Conservation (phyloP, 164 flowering plant genomes). For the Magnolia sinica region DNA sequence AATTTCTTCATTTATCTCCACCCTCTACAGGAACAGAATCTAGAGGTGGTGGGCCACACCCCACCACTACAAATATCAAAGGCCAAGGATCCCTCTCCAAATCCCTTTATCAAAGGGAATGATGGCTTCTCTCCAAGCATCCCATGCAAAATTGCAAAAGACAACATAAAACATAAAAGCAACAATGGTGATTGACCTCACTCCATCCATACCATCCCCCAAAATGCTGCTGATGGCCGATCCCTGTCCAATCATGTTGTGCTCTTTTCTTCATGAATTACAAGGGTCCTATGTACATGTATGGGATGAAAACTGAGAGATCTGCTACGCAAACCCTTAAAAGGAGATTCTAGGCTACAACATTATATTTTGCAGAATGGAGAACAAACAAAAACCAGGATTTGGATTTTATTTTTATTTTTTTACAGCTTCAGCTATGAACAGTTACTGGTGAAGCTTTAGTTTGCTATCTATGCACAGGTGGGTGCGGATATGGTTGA, state of each 20-base stretch:
- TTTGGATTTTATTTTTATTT: too few species aligned
- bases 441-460: background rate
- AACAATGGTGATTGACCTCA: constrained; percentile 11
- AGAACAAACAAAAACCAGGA: background rate
- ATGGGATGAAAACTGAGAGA: too few species aligned
- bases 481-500: constrained; percentile 12
- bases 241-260: constrained; percentile 9
- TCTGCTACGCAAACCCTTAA: too few species aligned
- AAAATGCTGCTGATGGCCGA: background rate
- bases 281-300: background rate
- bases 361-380: background rate
- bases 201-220: constrained; percentile 1
- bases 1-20: background rate
- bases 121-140: background rate
- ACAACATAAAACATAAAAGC: background rate
- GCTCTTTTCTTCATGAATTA: background rate
- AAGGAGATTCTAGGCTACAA: background rate
- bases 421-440: background rate
- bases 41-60: background rate
- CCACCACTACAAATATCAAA: background rate
- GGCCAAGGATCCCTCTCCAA: background rate
- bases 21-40: background rate
- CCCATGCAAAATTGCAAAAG: constrained; percentile 2
- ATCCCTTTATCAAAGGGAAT: background rate
- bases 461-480: background rate